Conservation (phyloP, 129 eudicot species). For the Escallonia rubra region DNA sequence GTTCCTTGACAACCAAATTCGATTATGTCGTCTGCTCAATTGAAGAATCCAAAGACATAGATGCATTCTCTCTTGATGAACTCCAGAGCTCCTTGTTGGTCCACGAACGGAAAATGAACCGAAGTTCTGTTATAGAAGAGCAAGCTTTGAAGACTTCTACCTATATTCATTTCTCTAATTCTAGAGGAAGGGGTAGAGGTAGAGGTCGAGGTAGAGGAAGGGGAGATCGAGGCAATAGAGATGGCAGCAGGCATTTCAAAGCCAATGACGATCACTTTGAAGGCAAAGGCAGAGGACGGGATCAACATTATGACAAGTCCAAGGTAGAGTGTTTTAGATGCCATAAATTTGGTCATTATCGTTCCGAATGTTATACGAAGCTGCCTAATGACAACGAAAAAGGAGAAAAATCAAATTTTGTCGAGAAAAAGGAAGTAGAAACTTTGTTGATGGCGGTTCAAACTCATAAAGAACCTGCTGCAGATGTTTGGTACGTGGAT, state of each 20-base stretch:
- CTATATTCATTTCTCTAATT: background rate
- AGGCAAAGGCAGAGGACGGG: no score
- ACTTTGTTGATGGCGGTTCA: background rate
- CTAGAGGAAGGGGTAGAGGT: background rate
- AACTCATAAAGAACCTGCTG: background rate
- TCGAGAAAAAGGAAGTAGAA: background rate
- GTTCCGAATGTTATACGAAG: background rate
- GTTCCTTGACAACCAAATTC: background rate
- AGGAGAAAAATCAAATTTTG: background rate
- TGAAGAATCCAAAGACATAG: background rate
- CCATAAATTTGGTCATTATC: background rate
- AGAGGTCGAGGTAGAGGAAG: background rate
- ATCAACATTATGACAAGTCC: background rate
- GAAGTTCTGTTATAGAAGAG: background rate
- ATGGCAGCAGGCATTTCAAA: no score
- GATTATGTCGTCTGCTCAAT: background rate
- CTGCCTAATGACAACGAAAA: background rate
- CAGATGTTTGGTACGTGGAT: background rate
- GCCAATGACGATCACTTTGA: no score
- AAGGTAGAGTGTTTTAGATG: background rate
- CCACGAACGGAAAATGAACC: background rate
- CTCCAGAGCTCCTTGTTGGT: background rate
- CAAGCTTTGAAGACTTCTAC: background rate
- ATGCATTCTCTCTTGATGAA: background rate
- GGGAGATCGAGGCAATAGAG: no score